These are phyloP conservation scores for Ammopiptanthus mongolicus DNA, from an alignment of 306 rosid species.

Conservation along the genomic window DNA sequence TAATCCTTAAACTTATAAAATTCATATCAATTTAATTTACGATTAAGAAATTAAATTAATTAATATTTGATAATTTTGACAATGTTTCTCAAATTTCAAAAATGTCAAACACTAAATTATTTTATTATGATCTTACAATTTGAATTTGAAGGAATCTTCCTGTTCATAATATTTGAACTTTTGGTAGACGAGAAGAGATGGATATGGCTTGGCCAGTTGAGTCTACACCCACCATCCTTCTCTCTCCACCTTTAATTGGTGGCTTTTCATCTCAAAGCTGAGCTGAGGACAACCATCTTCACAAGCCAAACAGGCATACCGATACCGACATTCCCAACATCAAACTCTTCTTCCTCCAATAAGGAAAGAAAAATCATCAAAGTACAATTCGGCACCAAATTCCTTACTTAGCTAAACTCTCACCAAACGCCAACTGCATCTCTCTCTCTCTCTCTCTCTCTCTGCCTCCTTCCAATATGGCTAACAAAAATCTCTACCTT, in stretches of 20 bases:
- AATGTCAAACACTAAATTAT: too few species aligned
- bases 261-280: slow-evolving; percentile 26
- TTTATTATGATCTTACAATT: too few species aligned
- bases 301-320: neutral
- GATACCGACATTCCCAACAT: neutral
- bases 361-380: slow-evolving; percentile 31
- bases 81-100: too few species aligned
- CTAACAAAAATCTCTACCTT: neutral
- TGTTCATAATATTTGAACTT: too few species aligned
- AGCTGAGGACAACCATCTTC: neutral
- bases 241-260: slow-evolving; percentile 28
- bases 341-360: slow-evolving; percentile 11
- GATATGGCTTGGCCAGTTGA: too few species aligned
- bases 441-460: neutral
- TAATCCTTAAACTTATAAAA: too few species aligned
- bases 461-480: too few species aligned
- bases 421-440: neutral
- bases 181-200: too few species aligned
- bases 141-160: too few species aligned
- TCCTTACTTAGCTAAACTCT: neutral
- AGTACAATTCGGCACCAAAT: neutral
- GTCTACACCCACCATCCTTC: neutral
- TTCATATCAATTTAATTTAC: too few species aligned
- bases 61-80: too few species aligned
- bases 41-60: too few species aligned